Conservation (phyloP, 1,139 yeast genomes). For the Suhomyces taliae region DNA sequence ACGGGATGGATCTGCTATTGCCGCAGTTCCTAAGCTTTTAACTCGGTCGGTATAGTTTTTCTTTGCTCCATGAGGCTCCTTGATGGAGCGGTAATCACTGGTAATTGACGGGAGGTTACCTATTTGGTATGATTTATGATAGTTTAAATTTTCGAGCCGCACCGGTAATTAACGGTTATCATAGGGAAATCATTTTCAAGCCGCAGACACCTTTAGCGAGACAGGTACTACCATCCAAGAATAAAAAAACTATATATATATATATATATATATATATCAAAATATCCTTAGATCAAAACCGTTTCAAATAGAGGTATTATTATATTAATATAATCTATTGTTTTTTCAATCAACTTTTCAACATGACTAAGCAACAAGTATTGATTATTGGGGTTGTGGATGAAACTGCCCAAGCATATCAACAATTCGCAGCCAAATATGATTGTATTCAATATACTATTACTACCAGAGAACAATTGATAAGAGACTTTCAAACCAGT, state of each 20-base stretch:
- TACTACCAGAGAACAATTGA: constrained; percentile 41
- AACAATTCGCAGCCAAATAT: constrained; percentile 36
- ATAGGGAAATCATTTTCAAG: background rate
- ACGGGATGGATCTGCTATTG: too few species aligned
- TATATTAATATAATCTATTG: too few species aligned
- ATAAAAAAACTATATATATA: too few species aligned
- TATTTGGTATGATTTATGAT: background rate
- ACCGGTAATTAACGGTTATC: constrained; percentile 5
- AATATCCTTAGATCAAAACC: too few species aligned
- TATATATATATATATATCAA: too few species aligned
- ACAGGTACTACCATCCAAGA: too few species aligned
- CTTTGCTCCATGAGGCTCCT: too few species aligned
- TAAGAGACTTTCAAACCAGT: constrained; percentile 20
- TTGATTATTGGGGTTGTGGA: constrained; percentile 48
- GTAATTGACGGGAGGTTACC: background rate
- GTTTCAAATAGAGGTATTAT: too few species aligned
- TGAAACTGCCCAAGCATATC: constrained; percentile 35
- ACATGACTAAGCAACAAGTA: constrained; percentile 33
- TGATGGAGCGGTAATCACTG: background rate
- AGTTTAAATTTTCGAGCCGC: constrained; percentile 5
- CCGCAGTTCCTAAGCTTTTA: too few species aligned
- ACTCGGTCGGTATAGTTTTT: too few species aligned
- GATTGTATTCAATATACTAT: constrained; percentile 46
- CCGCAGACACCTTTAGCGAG: background rate
- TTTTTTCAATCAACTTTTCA: background rate